These are phyloP conservation scores for Centella asiatica DNA, from an alignment of 129 eudicot genomes.

Conservation along the genomic window DNA sequence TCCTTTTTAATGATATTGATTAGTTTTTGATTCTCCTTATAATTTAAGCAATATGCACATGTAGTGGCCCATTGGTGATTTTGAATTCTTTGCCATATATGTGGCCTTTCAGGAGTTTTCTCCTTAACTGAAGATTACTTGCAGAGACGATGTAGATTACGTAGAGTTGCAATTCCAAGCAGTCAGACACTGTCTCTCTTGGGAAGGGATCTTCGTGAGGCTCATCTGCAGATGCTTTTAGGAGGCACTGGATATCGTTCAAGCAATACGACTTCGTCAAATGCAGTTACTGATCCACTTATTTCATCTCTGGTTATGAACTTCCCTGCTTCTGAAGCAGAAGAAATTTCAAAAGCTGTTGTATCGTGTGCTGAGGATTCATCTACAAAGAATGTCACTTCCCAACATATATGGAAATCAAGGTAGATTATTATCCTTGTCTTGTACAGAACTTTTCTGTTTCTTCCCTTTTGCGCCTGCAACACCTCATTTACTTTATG, in stretches of 20 bases:
- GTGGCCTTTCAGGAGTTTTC: slow-evolving; percentile 20
- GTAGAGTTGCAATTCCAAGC: slow-evolving; percentile 62
- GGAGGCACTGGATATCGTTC: slow-evolving; percentile 65
- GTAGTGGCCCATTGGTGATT: not conserved
- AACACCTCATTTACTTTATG: slow-evolving; percentile 1
- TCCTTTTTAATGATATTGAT: slow-evolving; percentile 33
- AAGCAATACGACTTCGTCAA: slow-evolving; percentile 31
- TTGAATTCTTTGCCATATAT: not conserved
- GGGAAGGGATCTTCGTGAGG: slow-evolving; percentile 87
- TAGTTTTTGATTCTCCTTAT: not conserved
- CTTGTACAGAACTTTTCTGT: not conserved
- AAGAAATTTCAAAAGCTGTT: slow-evolving; percentile 66
- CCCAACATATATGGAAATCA: slow-evolving; percentile 65
- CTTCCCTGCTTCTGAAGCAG: slow-evolving; percentile 63
- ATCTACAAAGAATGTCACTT: slow-evolving; percentile 26
- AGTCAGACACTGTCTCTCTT: slow-evolving; percentile 79
- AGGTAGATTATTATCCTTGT: slow-evolving; percentile 33
- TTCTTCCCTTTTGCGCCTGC: not conserved
- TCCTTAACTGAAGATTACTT: slow-evolving; percentile 50
- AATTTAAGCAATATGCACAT: not conserved
- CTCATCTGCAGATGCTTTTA: slow-evolving; percentile 83
- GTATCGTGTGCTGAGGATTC: slow-evolving; percentile 48
- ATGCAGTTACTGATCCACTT: slow-evolving; percentile 48
- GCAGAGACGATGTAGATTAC: slow-evolving; percentile 74
- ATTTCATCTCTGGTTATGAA: slow-evolving; percentile 68